phyloP scores from a whole-genome alignment of 2,329 filamentous ascomycete genomes.

The Epichloe elymi region DNA sequence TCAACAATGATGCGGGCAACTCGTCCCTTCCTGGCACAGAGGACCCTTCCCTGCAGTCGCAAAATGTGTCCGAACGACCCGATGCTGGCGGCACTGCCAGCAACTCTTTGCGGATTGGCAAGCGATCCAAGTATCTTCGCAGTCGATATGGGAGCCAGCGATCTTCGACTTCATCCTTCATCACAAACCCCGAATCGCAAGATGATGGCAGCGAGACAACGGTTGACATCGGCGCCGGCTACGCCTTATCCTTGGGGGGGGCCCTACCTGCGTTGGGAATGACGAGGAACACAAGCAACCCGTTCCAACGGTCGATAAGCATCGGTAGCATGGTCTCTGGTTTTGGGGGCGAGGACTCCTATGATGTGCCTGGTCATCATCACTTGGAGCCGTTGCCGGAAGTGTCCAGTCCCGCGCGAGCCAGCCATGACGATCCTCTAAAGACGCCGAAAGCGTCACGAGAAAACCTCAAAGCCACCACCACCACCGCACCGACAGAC shows the following conservation, averaged over 20 bases:
- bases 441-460: constrained; percentile 56
- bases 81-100: constrained; percentile 36
- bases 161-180: constrained; percentile 47
- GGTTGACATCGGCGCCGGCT: constrained; percentile 56
- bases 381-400: constrained; percentile 39
- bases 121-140: constrained; percentile 44
- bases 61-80: constrained; percentile 17
- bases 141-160: constrained; percentile 44
- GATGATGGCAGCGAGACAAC: constrained; percentile 63
- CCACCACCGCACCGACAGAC: constrained; percentile 54
- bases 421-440: constrained; percentile 33
- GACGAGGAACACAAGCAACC: constrained; percentile 37
- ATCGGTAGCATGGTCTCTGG: constrained; percentile 75
- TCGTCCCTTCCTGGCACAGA: constrained; percentile 17
- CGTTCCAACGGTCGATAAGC: constrained; percentile 65
- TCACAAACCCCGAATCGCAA: constrained; percentile 37
- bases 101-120: constrained; percentile 27
- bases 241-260: constrained; percentile 77
- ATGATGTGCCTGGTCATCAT: constrained; percentile 28
- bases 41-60: constrained; percentile 18
- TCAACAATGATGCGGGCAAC: constrained; percentile 15
- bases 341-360: constrained; percentile 44
- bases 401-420: constrained; percentile 27
- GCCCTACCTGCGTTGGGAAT: constrained; percentile 46
- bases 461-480: constrained; percentile 29